Evolutionary conservation across 2,329 filamentous ascomycete species (phyloP).

Genomic region (Nothophaeocryptopus gaeumannii): DNA sequence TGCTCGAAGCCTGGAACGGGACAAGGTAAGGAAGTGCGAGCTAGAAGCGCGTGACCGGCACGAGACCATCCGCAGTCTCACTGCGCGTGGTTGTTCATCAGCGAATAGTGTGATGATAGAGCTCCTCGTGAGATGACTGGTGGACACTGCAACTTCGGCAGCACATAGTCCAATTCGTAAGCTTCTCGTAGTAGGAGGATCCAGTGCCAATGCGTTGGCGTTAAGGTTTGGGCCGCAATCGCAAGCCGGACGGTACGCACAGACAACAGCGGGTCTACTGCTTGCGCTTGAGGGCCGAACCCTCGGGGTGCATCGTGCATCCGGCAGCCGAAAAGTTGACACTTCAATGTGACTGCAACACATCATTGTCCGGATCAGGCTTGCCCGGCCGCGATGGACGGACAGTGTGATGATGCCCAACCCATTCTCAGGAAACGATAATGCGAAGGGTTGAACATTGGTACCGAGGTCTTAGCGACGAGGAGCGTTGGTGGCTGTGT

Average conservation of each 20-base stretch:
- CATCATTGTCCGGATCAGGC: too few species aligned
- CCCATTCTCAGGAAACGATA: background rate
- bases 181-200: conserved; percentile 11
- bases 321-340: conserved; percentile 9
- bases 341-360: too few species aligned
- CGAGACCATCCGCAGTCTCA: background rate
- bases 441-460: too few species aligned
- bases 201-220: conserved; percentile 13
- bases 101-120: conserved; percentile 14
- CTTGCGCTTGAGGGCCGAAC: conserved; percentile 19
- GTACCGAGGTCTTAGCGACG: background rate
- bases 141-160: conserved; percentile 19
- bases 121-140: conserved; percentile 19
- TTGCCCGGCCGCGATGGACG: too few species aligned
- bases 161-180: conserved; percentile 8
- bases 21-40: background rate
- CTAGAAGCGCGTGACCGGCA: conserved; percentile 4
- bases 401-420: conserved; percentile 4
- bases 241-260: conserved; percentile 16
- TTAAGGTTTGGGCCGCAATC: conserved; percentile 25
- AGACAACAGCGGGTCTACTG: background rate
- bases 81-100: conserved; percentile 7
- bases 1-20: conserved; percentile 10
- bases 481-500: conserved; percentile 2
- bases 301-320: conserved; percentile 14